Percentiles rank a stretch among this genome's conserved stretches.
These are phyloP conservation scores for Raddia guianensis DNA, from an alignment of 176 grass and related monocot species.

Conservation along the genomic window DNA sequence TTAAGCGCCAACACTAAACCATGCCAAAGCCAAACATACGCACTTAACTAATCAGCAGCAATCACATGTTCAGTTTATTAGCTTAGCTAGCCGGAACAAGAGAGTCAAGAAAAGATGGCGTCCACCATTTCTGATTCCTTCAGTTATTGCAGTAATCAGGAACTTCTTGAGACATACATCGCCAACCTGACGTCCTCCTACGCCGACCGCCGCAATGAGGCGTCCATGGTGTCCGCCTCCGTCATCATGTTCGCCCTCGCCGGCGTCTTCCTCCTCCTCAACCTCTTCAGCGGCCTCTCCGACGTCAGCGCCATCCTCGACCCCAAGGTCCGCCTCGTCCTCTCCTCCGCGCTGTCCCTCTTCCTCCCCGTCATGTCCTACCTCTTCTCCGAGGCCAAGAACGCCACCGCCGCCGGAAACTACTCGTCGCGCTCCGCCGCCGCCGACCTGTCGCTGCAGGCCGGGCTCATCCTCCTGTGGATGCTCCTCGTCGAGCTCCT, in stretches of 20 bases:
- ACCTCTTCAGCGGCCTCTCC: no score
- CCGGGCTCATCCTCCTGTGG: background rate
- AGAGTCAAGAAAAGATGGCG: no score
- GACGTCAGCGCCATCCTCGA: no score
- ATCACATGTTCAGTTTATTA: no score
- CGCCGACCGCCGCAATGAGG: background rate
- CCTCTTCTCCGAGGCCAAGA: background rate
- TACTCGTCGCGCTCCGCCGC: no score
- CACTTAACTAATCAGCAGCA: no score
- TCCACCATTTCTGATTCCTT: no score
- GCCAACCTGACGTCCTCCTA: background rate
- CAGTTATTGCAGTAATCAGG: no score
- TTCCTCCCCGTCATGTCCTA: background rate
- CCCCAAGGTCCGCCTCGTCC: background rate
- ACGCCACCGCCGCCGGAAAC: background rate
- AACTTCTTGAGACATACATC: background rate
- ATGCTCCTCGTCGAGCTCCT: slow-evolving; percentile 31
- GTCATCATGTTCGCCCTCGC: background rate
- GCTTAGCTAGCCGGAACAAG: no score
- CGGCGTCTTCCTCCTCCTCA: background rate
- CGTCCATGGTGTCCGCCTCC: background rate
- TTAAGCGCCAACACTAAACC: no score
- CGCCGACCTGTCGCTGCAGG: background rate
- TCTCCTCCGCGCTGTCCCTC: background rate
- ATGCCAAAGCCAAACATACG: no score